Evolutionary conservation across 108 stramenopile genomes (phyloP).

Genomic region (Conticribra weissflogii): DNA sequence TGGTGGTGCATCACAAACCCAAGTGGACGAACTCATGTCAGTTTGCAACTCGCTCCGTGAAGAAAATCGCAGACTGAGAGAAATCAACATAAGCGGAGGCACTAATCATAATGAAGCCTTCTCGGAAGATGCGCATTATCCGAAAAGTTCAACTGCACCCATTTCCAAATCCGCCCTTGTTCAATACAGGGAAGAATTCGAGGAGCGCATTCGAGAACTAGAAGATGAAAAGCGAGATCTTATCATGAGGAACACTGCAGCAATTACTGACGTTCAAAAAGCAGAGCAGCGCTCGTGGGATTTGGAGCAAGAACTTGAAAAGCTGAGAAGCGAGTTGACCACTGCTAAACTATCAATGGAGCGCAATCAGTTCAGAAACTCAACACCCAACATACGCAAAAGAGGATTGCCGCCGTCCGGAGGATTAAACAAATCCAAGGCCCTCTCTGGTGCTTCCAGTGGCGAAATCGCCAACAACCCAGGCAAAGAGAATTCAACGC

Average conservation of each 20-base stretch:
- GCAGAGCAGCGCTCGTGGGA: constrained; percentile 78
- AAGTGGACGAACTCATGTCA: constrained; percentile 74
- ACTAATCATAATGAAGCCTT: neutral
- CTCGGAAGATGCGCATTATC: neutral
- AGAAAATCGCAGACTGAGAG: constrained; percentile 72
- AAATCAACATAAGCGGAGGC: constrained; percentile 20
- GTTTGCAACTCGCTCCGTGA: constrained; percentile 72
- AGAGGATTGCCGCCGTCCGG: constrained; percentile 15
- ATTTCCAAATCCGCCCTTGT: constrained; percentile 57
- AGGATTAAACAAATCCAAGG: too few relatives aligned
- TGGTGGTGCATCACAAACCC: constrained; percentile 55
- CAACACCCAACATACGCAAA: constrained; percentile 28
- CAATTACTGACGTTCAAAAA: constrained; percentile 71
- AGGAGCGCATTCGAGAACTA: constrained; percentile 68
- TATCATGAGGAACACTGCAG: constrained; percentile 82
- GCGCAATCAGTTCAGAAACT: constrained; percentile 46
- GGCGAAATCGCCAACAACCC: too few relatives aligned
- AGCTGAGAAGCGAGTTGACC: constrained; percentile 66
- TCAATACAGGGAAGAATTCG: constrained; percentile 73
- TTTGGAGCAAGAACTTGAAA: constrained; percentile 68
- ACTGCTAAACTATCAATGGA: constrained; percentile 68
- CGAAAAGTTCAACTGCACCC: constrained; percentile 11
- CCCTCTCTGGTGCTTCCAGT: too few relatives aligned
- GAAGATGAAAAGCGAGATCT: constrained; percentile 84
- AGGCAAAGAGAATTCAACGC: too few relatives aligned